Conservation (phyloP, 192 early-diverging fungal genomes). For the Backusella tuberculispora region DNA sequence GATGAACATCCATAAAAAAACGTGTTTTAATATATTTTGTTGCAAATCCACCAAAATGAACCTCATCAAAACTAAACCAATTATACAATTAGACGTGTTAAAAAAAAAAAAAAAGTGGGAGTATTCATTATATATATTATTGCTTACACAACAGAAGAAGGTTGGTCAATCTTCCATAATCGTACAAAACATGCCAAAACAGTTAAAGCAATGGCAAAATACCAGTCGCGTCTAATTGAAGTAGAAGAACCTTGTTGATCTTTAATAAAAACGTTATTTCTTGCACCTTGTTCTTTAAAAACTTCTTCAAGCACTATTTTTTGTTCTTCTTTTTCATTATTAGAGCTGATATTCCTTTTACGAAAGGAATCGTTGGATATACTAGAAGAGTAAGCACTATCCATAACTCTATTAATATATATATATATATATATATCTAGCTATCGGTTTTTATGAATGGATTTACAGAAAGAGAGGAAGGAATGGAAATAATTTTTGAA, state of each 20-base stretch:
- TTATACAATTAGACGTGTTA: neutral
- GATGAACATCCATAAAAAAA: slow-evolving; percentile 96
- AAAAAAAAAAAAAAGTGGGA: neutral
- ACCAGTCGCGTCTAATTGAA: slow-evolving; percentile 27
- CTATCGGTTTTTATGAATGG: neutral
- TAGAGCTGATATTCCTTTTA: slow-evolving; percentile 4
- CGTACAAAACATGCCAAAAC: slow-evolving; percentile 39
- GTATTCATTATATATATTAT: neutral
- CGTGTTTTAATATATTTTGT: slow-evolving; percentile 80
- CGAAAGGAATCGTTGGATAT: slow-evolving; percentile 11
- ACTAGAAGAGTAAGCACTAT: slow-evolving; percentile 15
- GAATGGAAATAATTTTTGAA: neutral
- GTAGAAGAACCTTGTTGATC: no score
- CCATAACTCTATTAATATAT: neutral
- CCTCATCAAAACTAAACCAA: slow-evolving; percentile 87
- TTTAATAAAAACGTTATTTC: neutral
- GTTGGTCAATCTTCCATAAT: slow-evolving; percentile 47
- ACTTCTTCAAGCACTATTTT: neutral
- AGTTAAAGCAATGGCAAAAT: slow-evolving; percentile 30
- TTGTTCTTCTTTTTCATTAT: neutral
- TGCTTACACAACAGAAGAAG: slow-evolving; percentile 48
- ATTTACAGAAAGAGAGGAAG: neutral
- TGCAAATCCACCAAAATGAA: slow-evolving; percentile 99
- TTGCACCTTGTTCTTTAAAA: neutral
- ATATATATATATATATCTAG: no score